A percentile compares a stretch with the other conserved stretches of the same genome.
Evolutionary conservation across 306 rosid species (phyloP).

Genomic region (Prunus salicina): DNA sequence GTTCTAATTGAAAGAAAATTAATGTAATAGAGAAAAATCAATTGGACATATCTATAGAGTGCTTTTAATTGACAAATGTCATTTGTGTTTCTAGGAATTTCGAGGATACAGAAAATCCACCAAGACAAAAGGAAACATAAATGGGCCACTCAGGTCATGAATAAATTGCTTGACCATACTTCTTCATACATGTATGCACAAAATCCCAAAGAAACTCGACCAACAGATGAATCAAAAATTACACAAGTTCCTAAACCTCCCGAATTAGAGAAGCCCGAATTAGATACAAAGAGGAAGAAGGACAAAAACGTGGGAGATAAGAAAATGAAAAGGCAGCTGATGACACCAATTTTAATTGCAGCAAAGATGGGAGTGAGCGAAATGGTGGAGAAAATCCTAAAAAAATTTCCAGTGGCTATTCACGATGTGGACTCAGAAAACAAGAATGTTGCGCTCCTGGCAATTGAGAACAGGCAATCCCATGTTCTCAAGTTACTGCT

Average conservation of each 20-base stretch:
- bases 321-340: slow-evolving; percentile 8
- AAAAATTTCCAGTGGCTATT: slow-evolving; percentile 47
- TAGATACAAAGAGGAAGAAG: not conserved
- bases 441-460: slow-evolving; percentile 57
- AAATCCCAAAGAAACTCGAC: slow-evolving; percentile 8
- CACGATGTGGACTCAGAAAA: slow-evolving; percentile 38
- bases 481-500: slow-evolving; percentile 33
- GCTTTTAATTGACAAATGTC: no score
- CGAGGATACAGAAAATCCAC: slow-evolving; percentile 19
- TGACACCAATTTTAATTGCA: slow-evolving; percentile 47
- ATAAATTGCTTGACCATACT: slow-evolving; percentile 5
- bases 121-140: slow-evolving; percentile 17
- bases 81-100: slow-evolving; percentile 13
- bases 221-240: not conserved
- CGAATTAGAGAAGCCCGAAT: not conserved
- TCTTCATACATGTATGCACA: slow-evolving; percentile 13
- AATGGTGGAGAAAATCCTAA: slow-evolving; percentile 45
- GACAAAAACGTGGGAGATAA: not conserved
- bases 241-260: no score
- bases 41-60: no score
- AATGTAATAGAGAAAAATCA: no score
- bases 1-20: no score
- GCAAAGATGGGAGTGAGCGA: slow-evolving; percentile 61
- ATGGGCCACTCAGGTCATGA: slow-evolving; percentile 21
- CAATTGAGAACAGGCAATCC: slow-evolving; percentile 63